Conservation (phyloP, 2,329 filamentous ascomycete species). For the Ophiostoma quercus region DNA sequence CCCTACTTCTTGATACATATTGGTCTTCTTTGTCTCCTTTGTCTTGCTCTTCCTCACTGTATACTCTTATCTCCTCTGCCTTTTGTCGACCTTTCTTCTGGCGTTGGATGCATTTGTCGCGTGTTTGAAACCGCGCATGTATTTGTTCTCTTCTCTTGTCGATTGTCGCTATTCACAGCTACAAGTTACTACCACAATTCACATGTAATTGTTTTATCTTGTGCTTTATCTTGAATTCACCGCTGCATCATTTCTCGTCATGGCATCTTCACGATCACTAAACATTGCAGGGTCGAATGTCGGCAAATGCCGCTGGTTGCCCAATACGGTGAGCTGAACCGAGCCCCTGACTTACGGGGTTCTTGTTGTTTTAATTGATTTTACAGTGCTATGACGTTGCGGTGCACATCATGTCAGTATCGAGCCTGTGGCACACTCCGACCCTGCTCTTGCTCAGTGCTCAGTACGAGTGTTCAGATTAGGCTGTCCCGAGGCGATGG, state of each 20-base stretch:
- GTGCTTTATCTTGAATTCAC: background rate
- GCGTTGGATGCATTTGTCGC: conserved; percentile 8
- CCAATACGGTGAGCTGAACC: background rate
- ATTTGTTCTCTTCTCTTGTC: background rate
- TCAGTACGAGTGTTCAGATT: too few species aligned
- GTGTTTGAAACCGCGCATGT: background rate
- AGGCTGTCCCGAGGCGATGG: background rate
- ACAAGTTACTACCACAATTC: too few species aligned
- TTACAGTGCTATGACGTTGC: background rate
- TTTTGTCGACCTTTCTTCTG: background rate
- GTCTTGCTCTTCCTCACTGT: background rate
- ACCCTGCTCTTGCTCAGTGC: background rate
- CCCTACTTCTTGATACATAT: background rate
- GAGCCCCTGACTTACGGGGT: background rate
- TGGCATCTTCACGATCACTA: background rate
- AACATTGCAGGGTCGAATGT: background rate
- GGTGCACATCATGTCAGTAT: background rate
- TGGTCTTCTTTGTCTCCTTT: background rate
- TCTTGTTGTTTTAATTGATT: too few species aligned
- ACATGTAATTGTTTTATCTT: background rate
- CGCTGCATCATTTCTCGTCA: too few species aligned
- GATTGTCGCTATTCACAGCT: too few species aligned
- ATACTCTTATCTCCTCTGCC: background rate
- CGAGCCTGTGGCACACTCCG: background rate
- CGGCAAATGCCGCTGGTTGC: background rate